phyloP scores from a whole-genome alignment of 768 basidiomycete genomes.

The Hericium erinaceus region DNA sequence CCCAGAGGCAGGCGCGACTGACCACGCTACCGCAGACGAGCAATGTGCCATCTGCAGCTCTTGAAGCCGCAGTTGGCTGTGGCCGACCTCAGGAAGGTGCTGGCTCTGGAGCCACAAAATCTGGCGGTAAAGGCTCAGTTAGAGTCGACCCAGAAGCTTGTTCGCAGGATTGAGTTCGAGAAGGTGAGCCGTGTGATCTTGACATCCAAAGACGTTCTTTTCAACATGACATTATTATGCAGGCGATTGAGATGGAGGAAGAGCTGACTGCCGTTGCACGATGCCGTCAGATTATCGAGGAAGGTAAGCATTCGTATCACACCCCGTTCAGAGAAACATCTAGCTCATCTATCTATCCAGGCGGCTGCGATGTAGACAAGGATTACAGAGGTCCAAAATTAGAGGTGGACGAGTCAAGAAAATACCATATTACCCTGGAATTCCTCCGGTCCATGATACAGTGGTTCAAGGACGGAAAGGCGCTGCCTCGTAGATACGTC shows the following conservation, averaged over 20 bases:
- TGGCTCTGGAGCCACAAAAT: slow-evolving; percentile 81
- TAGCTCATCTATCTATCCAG: slow-evolving; percentile 23
- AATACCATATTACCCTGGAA: slow-evolving; percentile 62
- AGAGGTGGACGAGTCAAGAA: slow-evolving; percentile 44
- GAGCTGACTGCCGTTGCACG: slow-evolving; percentile 71
- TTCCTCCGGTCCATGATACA: slow-evolving; percentile 83
- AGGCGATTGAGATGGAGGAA: slow-evolving; percentile 92
- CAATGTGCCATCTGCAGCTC: slow-evolving; percentile 84
- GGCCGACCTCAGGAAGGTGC: slow-evolving; percentile 77
- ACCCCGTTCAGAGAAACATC: no score
- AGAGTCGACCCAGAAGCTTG: slow-evolving; percentile 82
- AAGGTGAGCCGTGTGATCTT: slow-evolving; percentile 40
- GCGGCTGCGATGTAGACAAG: slow-evolving; percentile 71
- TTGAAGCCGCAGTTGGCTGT: slow-evolving; percentile 82
- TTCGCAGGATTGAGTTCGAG: slow-evolving; percentile 86
- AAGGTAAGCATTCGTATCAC: slow-evolving; percentile 39
- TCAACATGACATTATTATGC: slow-evolving; percentile 4
- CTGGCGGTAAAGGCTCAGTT: slow-evolving; percentile 72
- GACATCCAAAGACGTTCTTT: not conserved
- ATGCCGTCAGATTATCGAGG: slow-evolving; percentile 69
- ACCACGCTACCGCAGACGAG: slow-evolving; percentile 45
- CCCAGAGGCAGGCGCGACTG: not conserved
- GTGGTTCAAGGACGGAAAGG: slow-evolving; percentile 92
- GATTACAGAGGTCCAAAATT: slow-evolving; percentile 72
- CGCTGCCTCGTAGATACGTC: slow-evolving; percentile 79